These are phyloP conservation scores for Angophora floribunda DNA, from an alignment of 345 rosid genomes.

Conservation along the genomic window DNA sequence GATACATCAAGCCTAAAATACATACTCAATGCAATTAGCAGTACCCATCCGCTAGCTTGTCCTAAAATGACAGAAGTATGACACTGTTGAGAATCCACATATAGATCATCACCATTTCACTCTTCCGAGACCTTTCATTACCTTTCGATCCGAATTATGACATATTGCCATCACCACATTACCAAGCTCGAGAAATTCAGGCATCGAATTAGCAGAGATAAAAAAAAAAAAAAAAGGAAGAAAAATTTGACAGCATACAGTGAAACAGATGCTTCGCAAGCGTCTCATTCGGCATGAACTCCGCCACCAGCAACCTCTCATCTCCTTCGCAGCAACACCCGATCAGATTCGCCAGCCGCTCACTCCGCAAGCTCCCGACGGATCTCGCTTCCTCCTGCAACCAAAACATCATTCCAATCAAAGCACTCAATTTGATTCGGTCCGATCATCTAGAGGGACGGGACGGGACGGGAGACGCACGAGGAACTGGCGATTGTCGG, in stretches of 20 bases:
- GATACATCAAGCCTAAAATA: neutral
- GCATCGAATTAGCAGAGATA: neutral
- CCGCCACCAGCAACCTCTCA: slow-evolving; percentile 83
- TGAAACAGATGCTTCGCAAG: slow-evolving; percentile 96
- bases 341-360: slow-evolving; percentile 71
- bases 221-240: neutral
- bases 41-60: neutral
- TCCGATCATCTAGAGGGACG: neutral
- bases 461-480: slow-evolving; percentile 23
- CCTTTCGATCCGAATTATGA: neutral
- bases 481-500: slow-evolving; percentile 91
- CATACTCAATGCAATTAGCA: neutral
- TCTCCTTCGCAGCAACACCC: slow-evolving; percentile 91
- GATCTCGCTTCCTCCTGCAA: slow-evolving; percentile 84
- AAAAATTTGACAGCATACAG: slow-evolving; percentile 26
- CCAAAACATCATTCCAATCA: neutral
- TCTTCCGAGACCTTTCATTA: neutral
- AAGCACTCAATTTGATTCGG: neutral
- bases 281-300: slow-evolving; percentile 92
- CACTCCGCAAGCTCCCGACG: slow-evolving; percentile 85
- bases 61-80: neutral
- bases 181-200: neutral
- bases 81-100: neutral
- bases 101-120: neutral
- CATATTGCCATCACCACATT: neutral